Base-by-base conservation (phyloP, 2,329 filamentous ascomycete genomes). In the Truncatella angustata region DNA sequence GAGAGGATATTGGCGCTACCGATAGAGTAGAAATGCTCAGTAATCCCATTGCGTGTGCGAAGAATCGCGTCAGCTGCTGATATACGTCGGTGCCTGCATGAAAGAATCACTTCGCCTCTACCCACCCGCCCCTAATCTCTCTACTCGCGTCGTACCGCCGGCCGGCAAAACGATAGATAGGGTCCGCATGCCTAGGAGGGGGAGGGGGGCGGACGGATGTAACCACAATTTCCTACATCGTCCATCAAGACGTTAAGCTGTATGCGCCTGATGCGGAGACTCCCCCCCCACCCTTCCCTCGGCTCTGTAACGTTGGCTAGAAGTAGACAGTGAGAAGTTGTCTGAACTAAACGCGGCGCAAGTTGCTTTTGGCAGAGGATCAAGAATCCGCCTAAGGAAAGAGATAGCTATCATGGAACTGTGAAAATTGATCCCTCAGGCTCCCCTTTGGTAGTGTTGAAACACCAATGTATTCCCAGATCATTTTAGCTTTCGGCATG, bases 261-360 rank as follows among this genome's bases (percentile, higher is more conserved):
- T 69, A 66, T 35, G 65, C 64, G 7, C 59, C 62, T 4, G 65
- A 69, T 52, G 61, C 66, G 4, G 61, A 66, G 40, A 49, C 55
- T 1, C 70, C 61, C 46, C 54, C 55, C 6, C 68, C 68, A n/a
- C n/a, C n/a, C n/a, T n/a, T n/a, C n/a, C n/a, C n/a, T n/a, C n/a
- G n/a, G n/a, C n/a, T n/a, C n/a, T n/a, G 9, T 66, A 68, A 53
- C 55, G 67, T 16, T 71, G 68, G 68, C 21, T 68, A 32, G 58
- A 52, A 20, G 35, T 18, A 24, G 53, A 45, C 4, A 44, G 39
- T 16, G 36, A 28, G 9, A 24, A 21, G 16, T 21, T 36, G 7
- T 30, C 39, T 1, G 54, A 54, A 39, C 50, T 58, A 30, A 53
- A 61, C n/a, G 51, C 51, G 10, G 34, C 40, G 4, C 56, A 52